These are phyloP conservation scores for Vinca minor DNA, from an alignment of 257 asterid species.

Conservation along the genomic window DNA sequence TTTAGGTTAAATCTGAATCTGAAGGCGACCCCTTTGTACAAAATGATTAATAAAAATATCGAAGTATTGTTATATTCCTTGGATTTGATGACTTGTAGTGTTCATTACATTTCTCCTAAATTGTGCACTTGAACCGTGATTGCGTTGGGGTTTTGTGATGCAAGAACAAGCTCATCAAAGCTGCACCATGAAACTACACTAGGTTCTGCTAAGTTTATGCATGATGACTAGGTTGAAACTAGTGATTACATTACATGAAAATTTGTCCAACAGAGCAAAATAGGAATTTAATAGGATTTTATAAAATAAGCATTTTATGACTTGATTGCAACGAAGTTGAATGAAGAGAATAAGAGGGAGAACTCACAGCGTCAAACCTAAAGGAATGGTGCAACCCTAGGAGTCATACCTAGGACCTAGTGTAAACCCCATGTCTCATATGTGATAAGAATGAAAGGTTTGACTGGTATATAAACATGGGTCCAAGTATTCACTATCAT, in stretches of 20 bases:
- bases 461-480: too few relatives aligned
- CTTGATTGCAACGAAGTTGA: not conserved
- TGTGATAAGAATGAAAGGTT: too few relatives aligned
- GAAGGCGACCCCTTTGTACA: too few relatives aligned
- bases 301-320: not conserved
- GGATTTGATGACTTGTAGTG: not conserved
- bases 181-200: not conserved
- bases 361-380: not conserved
- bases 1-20: not conserved
- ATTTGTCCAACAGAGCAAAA: not conserved
- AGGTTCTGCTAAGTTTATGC: not conserved
- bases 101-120: not conserved
- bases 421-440: too few relatives aligned
- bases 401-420: not conserved
- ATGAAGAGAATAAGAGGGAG: not conserved
- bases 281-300: not conserved
- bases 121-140: not conserved
- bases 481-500: too few relatives aligned
- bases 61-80: not conserved
- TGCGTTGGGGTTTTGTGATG: too few relatives aligned
- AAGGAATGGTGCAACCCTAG: not conserved
- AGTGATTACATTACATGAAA: not conserved
- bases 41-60: not conserved
- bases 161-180: not conserved
- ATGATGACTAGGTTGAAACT: not conserved